These are phyloP conservation scores for Neurospora sp. DNA, from an alignment of 2,329 filamentous ascomycete species.

Conservation along the genomic window DNA sequence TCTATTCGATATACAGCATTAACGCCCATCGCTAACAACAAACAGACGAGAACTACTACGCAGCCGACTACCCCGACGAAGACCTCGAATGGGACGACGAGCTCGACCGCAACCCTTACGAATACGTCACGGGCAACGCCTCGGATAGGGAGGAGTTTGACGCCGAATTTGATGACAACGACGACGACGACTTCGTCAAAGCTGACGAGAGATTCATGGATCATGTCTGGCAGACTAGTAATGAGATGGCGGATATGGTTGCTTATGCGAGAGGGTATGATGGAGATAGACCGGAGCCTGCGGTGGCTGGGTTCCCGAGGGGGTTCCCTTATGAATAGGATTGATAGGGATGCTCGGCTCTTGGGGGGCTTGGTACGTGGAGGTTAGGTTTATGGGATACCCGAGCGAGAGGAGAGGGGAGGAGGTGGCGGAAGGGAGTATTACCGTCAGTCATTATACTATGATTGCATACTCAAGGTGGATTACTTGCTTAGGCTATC, in stretches of 20 bases:
- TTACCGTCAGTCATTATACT: neutral
- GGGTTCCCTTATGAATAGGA: neutral
- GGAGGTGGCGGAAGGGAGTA: neutral
- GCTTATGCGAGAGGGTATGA: neutral
- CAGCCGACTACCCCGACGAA: conserved; percentile 72
- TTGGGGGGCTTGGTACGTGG: neutral
- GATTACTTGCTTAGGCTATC: neutral
- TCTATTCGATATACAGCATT: neutral
- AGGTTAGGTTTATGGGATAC: neutral
- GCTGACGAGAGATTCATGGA: neutral
- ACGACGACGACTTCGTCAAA: neutral
- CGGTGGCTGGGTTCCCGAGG: neutral
- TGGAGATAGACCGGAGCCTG: neutral
- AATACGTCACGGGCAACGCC: conserved; percentile 42
- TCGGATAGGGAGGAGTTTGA: conserved; percentile 48
- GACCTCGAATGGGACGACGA: conserved; percentile 66
- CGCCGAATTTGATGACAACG: conserved; percentile 3
- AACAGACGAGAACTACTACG: conserved; percentile 61
- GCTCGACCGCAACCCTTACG: conserved; percentile 45
- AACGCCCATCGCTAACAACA: neutral
- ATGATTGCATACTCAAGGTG: neutral
- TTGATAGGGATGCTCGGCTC: neutral
- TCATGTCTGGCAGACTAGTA: neutral
- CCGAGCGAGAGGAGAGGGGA: neutral
- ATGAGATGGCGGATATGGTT: neutral